Evolutionary conservation across 257 asterid genomes (phyloP), one percentile per base, ranked within the genome.

Genomic region (Solanum okadae): DNA sequence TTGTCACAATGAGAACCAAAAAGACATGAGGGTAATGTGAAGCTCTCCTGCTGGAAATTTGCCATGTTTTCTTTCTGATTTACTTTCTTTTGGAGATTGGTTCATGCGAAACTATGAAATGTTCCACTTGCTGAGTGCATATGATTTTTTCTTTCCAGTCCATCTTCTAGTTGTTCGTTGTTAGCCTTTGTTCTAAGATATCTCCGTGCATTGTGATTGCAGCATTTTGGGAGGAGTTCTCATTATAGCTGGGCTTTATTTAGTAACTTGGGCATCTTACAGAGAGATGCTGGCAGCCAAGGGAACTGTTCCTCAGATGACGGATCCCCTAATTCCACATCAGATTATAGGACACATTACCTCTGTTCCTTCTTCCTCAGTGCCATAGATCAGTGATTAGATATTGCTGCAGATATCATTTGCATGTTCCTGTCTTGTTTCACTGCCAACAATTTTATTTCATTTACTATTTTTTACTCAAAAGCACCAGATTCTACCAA

Each of bases 191-290:
- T 77, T 52, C 77, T 78, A 67, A 4, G 42, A 52, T 8, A 27
- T 81, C 27, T 46, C 67, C 27, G 0, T 2, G 83, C 15, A 12
- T 38, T 20, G 46, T 87, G 65, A 42, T 88, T 90, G 87, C 99
- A 97, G 99, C 93, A 92, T 97, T 87, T 38, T 95, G 11, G 99
- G 99, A 90, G 99, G 99, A 65, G 70, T 93, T 87, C 91, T 97
- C 68, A 95, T 97, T 37, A 91, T 96, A 83, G 96, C 92, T 14
- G 99, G 99, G 87, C 98, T 97, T 86, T 97, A 73, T 73, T 68
- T 94, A 94, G 98, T 97, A 81, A 97, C 99, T 15, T 96, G 98
- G 98, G 98, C 98, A 79, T 95, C 99, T 12, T 87, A 91, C 88
- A 89, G 92, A 89, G 98, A 94, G 83, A 93, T 38, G 88, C 94